Base-by-base conservation (phyloP, 495 filamentous ascomycete genomes). In the Lophiotrema nucula region DNA sequence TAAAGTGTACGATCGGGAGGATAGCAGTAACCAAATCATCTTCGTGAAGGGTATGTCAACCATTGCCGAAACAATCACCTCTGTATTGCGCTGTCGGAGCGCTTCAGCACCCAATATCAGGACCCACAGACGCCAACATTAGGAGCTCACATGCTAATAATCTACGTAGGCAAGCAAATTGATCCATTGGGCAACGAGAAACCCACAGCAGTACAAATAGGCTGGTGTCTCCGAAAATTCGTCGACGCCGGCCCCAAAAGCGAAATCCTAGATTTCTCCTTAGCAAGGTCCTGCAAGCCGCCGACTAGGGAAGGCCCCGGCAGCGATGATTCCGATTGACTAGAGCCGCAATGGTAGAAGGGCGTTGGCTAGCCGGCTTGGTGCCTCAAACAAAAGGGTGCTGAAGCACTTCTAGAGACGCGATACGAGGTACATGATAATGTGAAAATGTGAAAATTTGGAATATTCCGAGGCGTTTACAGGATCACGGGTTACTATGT, bases 1-100 rank as follows among this genome's bases (percentile, higher is more conserved):
- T 60, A 68, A 68, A 46, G 63, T 69, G 12, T 73, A 68, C 55
- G 71, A 73, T 43, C 71, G 72, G 24, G 66, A 71, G 42, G 72
- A 74, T 31, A 57, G 52, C 50, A 55, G 67, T 58, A 72, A 72
- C 51, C 68, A 69, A 57, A 60, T 73, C 57, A 66, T 71, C 37
- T 74, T 71, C 52, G 63, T 71, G 44, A 67, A 69, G 49, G 65
- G 63, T 21, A n/a, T n/a, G n/a, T n/a, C n/a, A n/a, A n/a, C n/a
- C n/a, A n/a, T n/a, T n/a, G n/a, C n/a, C n/a, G n/a, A n/a, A n/a
- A n/a, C n/a, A n/a, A n/a, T n/a, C n/a, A n/a, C n/a, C n/a, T n/a
- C n/a, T n/a, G n/a, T n/a, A n/a, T n/a, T n/a, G n/a, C n/a, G n/a
- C n/a, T n/a, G n/a, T n/a, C n/a, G n/a, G n/a, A n/a, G n/a, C n/a